Base-by-base conservation (phyloP, 1,139 yeast genomes). In the Sugiyamaella grinbergsii region DNA sequence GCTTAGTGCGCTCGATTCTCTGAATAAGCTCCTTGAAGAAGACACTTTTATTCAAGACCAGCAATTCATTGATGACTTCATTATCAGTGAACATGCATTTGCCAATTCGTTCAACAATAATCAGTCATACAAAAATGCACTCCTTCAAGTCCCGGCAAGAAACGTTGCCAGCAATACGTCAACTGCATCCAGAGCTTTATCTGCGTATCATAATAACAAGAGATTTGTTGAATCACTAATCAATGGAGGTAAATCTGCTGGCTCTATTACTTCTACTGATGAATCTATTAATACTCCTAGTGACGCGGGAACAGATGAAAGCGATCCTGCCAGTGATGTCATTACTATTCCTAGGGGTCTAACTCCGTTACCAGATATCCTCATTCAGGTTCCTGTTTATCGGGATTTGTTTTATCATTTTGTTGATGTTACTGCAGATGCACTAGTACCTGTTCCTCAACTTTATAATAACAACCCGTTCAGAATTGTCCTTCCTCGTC, bases 391-490 rank as follows among this genome's bases (percentile, higher is more conserved):
- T 2, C 85, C 87, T 1, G 76, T 74, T 56, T 81, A 82, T 61
- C 69, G 81, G 36, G 78, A 78, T 50, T 70, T 83, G 19, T 80
- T 85, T 69, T 81, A 81, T 56, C 83, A 82, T 59, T 86, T 80
- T 74, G 70, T 83, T 13, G 73, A 79, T 50, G 79, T 81, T 10
- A 85, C 88, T 0, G 79, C 90, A 1, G 75, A 75, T 40, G 72
- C 78, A 37, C 70, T 85, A 32, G 89, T 84, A 4, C 93, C 94
- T 0, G 84, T 88, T 0, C 89, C 90, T 4, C 49, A 57, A 5
- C 62, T 77, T 3, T 82, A 83, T 61, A 72, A 69, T 19, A 81
- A 79, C 19, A 86, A 85, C 59, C 95, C 95, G 0, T 85, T 85
- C 67, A 77, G 77, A 54, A 76, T 77, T 5, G 68, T 84, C 4